A percentile compares a stretch with the other conserved stretches of the same genome.
Conservation (phyloP, 192 early-diverging fungal species). For the Jimgerdemannia flammicorona region DNA sequence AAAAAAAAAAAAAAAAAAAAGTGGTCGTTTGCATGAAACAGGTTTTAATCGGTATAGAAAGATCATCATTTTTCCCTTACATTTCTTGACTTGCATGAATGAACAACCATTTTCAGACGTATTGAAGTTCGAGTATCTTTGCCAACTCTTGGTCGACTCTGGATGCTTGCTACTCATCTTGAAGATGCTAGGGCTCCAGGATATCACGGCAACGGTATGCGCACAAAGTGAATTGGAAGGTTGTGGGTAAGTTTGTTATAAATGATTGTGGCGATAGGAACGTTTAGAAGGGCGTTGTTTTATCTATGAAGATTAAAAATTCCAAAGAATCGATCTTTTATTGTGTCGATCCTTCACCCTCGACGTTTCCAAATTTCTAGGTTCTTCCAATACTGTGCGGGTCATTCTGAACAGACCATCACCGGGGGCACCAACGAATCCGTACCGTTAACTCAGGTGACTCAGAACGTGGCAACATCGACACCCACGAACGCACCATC, state of each 20-base stretch:
- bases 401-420: background rate
- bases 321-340: background rate
- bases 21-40: background rate
- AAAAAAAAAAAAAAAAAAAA: slow-evolving; percentile 24
- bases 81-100: background rate
- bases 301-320: slow-evolving; percentile 9
- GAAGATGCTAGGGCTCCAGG: slow-evolving; percentile 79
- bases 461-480: background rate
- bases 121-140: slow-evolving; percentile 75
- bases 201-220: slow-evolving; percentile 41
- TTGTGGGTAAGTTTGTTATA: slow-evolving; percentile 32
- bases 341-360: no score
- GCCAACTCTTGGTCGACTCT: slow-evolving; percentile 76
- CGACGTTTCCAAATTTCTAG: background rate
- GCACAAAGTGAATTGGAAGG: slow-evolving; percentile 47
- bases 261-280: background rate
- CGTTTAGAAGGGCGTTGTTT: no score
- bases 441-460: background rate
- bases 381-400: background rate
- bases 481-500: background rate
- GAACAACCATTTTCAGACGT: slow-evolving; percentile 39
- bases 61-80: background rate
- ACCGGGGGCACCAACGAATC: background rate
- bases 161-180: slow-evolving; percentile 78
- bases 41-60: background rate